phyloP scores from a whole-genome alignment of 2,329 filamentous ascomycete species.

The Ceratocystis huliohia region DNA sequence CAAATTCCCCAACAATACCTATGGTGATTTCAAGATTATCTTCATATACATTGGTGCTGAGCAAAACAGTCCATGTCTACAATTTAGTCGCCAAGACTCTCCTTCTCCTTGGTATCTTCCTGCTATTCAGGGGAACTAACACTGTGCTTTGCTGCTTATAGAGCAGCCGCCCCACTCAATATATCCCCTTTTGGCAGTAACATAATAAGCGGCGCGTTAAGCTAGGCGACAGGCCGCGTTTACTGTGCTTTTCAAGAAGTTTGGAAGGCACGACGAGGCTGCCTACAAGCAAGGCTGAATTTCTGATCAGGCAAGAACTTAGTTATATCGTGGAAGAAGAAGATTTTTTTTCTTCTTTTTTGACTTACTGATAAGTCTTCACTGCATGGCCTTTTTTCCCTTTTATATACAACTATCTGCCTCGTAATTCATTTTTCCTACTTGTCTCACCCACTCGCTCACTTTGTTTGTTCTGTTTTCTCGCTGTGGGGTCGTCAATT shows the following conservation, averaged over 20 bases:
- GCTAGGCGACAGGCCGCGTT: not conserved
- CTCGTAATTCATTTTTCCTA: not conserved
- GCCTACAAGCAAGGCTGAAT: not conserved
- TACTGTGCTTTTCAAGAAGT: no score
- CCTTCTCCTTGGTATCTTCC: no score
- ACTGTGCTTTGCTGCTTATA: not conserved
- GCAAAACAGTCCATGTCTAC: no score
- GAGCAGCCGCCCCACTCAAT: not conserved
- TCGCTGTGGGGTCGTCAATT: not conserved
- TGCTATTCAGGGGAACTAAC: no score
- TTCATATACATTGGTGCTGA: no score
- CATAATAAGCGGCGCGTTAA: not conserved
- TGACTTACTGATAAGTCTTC: not conserved
- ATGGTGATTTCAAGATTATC: no score
- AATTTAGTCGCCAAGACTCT: no score
- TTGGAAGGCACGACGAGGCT: not conserved
- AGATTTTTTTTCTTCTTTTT: not conserved
- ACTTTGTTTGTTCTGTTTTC: not conserved
- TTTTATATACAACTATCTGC: not conserved
- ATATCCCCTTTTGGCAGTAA: not conserved
- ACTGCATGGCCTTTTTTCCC: not conserved
- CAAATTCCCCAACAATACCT: no score
- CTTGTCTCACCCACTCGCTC: not conserved
- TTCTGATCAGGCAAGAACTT: not conserved
- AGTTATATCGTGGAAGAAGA: not conserved